These are phyloP conservation scores for Pyrus pyrifolia DNA, from an alignment of 306 rosid genomes.

Conservation along the genomic window DNA sequence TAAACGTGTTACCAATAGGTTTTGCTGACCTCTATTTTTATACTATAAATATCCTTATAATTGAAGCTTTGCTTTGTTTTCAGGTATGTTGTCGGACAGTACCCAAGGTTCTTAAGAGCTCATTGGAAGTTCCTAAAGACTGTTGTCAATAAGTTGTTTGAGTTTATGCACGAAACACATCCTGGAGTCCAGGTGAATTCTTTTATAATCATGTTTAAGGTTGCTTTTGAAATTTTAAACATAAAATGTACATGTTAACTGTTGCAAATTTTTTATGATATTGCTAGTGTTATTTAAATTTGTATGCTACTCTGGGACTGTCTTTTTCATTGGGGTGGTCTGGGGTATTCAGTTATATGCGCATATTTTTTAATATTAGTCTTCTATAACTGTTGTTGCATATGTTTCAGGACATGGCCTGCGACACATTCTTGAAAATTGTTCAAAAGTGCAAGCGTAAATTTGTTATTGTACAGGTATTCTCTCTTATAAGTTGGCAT, in stretches of 20 bases:
- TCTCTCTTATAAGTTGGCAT: not conserved
- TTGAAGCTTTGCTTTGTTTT: not conserved
- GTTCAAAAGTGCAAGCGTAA: conserved; percentile 97
- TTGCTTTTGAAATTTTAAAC: not conserved
- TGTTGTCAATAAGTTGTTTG: conserved; percentile 91
- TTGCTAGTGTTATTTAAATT: not conserved
- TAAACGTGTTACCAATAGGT: not conserved
- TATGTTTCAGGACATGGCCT: conserved; percentile 89
- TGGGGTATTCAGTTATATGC: not conserved
- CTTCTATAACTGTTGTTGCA: not conserved
- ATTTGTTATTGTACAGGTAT: conserved; percentile 87
- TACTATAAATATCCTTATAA: not conserved
- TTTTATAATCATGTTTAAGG: not conserved
- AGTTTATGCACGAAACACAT: conserved; percentile 98
- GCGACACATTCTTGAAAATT: conserved; percentile 91
- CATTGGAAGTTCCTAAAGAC: conserved; percentile 97
- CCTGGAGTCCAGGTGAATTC: conserved; percentile 94
- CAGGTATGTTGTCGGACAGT: conserved; percentile 99
- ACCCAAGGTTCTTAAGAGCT: conserved; percentile 92
- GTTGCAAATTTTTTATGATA: not conserved
- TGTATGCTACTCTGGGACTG: not conserved
- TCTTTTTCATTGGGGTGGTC: not conserved
- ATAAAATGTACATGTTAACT: not conserved
- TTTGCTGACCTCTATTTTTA: not conserved
- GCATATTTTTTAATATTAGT: not conserved